Conservation (phyloP, 192 early-diverging fungal species). For the Gryganskiella cystojenkinii region DNA sequence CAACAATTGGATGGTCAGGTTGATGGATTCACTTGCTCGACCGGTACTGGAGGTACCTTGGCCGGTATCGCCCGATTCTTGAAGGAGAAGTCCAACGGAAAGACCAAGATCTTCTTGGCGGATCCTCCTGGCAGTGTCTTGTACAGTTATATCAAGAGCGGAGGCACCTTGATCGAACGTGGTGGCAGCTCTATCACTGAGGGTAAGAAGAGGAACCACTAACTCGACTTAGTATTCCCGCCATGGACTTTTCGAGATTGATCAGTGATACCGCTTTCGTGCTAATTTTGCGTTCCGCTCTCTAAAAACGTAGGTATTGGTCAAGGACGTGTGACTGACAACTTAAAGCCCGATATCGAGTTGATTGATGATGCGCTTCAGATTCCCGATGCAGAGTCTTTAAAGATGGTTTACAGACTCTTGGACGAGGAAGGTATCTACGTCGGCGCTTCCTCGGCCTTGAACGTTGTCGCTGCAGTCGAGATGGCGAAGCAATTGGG, state of each 20-base stretch:
- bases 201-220: slow-evolving; percentile 51
- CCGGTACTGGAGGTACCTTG: slow-evolving; percentile 93
- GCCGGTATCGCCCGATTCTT: slow-evolving; percentile 86
- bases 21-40: slow-evolving; percentile 92
- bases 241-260: not conserved
- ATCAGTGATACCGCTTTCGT: not conserved
- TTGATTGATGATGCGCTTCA: slow-evolving; percentile 86
- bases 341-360: slow-evolving; percentile 83
- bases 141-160: slow-evolving; percentile 81
- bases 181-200: slow-evolving; percentile 92
- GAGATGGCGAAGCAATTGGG: slow-evolving; percentile 90
- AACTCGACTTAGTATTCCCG: not conserved
- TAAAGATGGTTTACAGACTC: slow-evolving; percentile 89
- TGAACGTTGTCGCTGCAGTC: slow-evolving; percentile 94
- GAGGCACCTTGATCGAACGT: slow-evolving; percentile 73
- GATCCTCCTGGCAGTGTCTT: slow-evolving; percentile 97
- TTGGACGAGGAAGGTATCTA: slow-evolving; percentile 96
- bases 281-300: not conserved
- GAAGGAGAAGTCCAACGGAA: slow-evolving; percentile 75
- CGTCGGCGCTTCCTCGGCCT: slow-evolving; percentile 89
- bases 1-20: slow-evolving; percentile 82
- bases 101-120: slow-evolving; percentile 85
- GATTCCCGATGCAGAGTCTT: slow-evolving; percentile 83
- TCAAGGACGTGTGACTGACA: slow-evolving; percentile 93
- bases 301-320: slow-evolving; percentile 68